These are phyloP conservation scores for Carex scoparia DNA, from an alignment of 176 grass and related monocot genomes.

Conservation along the genomic window DNA sequence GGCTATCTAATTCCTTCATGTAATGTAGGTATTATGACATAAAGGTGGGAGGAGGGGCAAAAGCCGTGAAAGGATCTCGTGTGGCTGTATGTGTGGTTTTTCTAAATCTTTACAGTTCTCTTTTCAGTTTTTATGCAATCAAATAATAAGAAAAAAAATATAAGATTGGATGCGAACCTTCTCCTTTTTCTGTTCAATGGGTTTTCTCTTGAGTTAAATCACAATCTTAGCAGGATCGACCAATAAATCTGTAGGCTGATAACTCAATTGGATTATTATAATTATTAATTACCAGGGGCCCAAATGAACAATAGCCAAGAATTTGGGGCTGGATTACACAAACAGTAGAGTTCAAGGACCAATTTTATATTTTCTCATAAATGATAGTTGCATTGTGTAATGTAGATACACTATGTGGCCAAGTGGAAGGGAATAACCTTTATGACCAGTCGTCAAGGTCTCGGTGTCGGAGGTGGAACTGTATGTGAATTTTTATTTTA, in stretches of 20 bases:
- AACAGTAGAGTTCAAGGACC: background rate
- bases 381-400: constrained; percentile 14
- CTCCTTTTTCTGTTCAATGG: background rate
- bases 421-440: constrained; percentile 98
- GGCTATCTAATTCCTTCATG: background rate
- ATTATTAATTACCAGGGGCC: background rate
- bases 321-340: background rate
- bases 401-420: constrained; percentile 96
- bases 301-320: background rate
- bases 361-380: background rate
- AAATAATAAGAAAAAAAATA: too few species aligned
- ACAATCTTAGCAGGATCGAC: background rate
- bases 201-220: background rate
- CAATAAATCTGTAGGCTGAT: background rate
- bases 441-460: constrained; percentile 97
- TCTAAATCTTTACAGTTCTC: background rate
- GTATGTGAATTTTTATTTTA: constrained; percentile 37
- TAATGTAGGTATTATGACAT: constrained; percentile 81
- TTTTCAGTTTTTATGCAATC: background rate
- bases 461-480: constrained; percentile 84
- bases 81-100: constrained; percentile 62
- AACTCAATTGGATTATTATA: background rate
- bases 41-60: constrained; percentile 63
- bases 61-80: constrained; percentile 87
- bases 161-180: too few species aligned